Percentiles rank a stretch among this genome's conserved stretches.
phyloP scores from a whole-genome alignment of 441 rosid species.

The Pelargonium citronellum region DNA sequence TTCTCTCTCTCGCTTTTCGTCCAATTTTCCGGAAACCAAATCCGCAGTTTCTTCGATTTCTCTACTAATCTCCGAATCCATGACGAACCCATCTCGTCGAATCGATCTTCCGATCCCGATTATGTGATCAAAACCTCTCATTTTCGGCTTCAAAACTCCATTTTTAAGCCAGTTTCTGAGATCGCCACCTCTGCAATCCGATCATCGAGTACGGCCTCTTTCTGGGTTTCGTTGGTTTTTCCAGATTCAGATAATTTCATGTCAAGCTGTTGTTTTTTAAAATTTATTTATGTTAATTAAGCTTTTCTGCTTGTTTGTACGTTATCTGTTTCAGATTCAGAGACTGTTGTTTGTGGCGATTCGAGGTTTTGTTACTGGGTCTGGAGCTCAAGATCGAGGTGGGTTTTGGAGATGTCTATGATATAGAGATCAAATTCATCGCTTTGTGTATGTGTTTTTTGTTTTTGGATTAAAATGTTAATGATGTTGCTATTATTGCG shows the following conservation, averaged over 20 bases:
- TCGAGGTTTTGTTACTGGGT: not conserved
- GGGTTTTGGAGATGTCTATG: not conserved
- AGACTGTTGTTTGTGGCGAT: not conserved
- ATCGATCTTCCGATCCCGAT: not conserved
- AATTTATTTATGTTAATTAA: not conserved
- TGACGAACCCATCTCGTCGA: not conserved
- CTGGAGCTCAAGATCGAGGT: not conserved
- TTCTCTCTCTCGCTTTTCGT: not conserved
- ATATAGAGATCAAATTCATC: not conserved
- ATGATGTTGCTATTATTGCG: not conserved
- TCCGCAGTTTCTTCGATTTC: conserved; percentile 5
- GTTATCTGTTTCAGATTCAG: not conserved
- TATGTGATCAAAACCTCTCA: not conserved
- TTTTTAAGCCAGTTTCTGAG: not conserved
- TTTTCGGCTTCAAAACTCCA: not conserved
- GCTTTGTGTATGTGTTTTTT: not conserved
- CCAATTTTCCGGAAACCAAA: not conserved
- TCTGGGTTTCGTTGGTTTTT: not conserved
- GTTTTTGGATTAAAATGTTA: not conserved
- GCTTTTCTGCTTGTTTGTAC: not conserved
- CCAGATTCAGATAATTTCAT: not conserved
- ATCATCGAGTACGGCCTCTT: not conserved
- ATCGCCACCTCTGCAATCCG: not conserved
- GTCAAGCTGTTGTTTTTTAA: not conserved
- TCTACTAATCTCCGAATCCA: not conserved